Conservation (phyloP, 495 filamentous ascomycete species). For the Xylaria castorea region DNA sequence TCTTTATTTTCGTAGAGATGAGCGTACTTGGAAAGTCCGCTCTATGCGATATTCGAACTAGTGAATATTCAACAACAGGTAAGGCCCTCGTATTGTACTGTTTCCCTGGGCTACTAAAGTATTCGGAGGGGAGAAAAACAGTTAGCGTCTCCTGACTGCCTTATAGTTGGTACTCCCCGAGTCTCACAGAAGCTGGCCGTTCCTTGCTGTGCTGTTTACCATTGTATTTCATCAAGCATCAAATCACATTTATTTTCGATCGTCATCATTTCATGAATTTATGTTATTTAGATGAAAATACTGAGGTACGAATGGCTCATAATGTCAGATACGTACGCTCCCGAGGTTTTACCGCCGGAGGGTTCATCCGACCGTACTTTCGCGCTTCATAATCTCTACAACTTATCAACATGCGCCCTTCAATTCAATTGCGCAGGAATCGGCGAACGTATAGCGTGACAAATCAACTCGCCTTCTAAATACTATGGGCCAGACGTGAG, state of each 20-base stretch:
- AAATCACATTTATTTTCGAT: background rate
- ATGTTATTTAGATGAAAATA: background rate
- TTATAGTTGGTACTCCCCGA: background rate
- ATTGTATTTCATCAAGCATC: background rate
- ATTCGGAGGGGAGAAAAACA: background rate
- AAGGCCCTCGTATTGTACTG: background rate
- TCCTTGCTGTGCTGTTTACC: background rate
- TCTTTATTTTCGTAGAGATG: background rate
- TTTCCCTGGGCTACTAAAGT: background rate
- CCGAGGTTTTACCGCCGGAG: constrained; percentile 26
- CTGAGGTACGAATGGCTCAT: background rate
- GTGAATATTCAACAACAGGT: background rate
- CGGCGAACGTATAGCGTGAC: background rate
- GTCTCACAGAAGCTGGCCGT: background rate
- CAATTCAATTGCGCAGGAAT: background rate
- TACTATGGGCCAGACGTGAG: background rate
- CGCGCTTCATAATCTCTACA: background rate
- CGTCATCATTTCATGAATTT: background rate
- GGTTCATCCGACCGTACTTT: background rate
- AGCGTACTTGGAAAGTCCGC: background rate
- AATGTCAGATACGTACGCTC: background rate
- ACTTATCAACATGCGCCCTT: background rate
- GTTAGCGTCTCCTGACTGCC: background rate
- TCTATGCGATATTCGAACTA: background rate
- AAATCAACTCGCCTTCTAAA: background rate